Conservation (phyloP, 176 grass and related monocot species). For the Rhynchospora pubera region DNA sequence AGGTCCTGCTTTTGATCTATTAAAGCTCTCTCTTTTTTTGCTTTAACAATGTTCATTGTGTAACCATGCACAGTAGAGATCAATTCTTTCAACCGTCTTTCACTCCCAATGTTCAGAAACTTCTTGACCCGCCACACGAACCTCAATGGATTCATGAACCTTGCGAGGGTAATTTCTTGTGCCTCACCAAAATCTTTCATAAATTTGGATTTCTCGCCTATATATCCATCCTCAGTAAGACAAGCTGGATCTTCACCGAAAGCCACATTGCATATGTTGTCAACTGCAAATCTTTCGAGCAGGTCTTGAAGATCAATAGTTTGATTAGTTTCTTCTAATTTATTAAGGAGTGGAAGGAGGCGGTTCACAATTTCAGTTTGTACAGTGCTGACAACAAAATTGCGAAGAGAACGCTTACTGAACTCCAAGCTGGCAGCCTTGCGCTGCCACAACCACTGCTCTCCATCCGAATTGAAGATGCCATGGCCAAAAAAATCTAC, state of each 20-base stretch:
- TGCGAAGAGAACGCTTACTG: conserved; percentile 26
- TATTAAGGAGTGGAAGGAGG: conserved; percentile 25
- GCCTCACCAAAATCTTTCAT: conserved; percentile 30
- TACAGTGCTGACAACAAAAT: conserved; percentile 18
- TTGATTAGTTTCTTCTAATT: not conserved
- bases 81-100: conserved; percentile 31
- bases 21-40: conserved; percentile 14
- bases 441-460: conserved; percentile 29
- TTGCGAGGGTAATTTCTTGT: not conserved
- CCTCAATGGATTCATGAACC: conserved; percentile 44
- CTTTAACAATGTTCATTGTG: conserved; percentile 26
- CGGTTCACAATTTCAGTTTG: conserved; percentile 3
- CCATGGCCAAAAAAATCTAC: conserved; percentile 33
- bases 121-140: conserved; percentile 49
- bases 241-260: conserved; percentile 26
- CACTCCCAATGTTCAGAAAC: conserved; percentile 36
- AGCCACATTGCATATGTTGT: conserved; percentile 41
- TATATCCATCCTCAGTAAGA: conserved; percentile 9
- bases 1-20: conserved; percentile 32
- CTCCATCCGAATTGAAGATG: conserved; percentile 32
- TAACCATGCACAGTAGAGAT: conserved; percentile 36
- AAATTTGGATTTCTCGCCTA: not conserved
- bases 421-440: conserved; percentile 35
- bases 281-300: conserved; percentile 32
- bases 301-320: conserved; percentile 23